phyloP scores from a whole-genome alignment of 495 filamentous ascomycete species.

The Daldinia loculata region DNA sequence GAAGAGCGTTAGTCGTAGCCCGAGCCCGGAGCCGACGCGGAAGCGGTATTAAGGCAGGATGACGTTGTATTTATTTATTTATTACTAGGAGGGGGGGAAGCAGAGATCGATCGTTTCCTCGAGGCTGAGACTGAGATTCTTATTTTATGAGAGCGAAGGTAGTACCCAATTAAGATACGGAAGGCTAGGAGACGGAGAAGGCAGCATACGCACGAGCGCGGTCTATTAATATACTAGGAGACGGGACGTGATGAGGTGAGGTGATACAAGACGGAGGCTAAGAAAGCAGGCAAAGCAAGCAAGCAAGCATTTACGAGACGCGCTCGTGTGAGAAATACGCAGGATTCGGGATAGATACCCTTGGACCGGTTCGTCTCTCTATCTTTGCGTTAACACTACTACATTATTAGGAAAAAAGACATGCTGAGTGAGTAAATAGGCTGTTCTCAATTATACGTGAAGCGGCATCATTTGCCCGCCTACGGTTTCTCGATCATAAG shows the following conservation, averaged over 20 bases:
- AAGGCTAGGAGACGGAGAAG: too few relatives aligned
- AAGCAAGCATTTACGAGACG: neutral
- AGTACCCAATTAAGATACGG: too few relatives aligned
- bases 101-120: too few relatives aligned
- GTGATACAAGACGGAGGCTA: neutral
- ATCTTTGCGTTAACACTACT: neutral
- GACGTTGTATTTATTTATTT: neutral
- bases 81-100: too few relatives aligned
- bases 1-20: constrained; percentile 77
- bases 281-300: neutral
- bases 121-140: too few relatives aligned
- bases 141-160: too few relatives aligned
- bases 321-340: neutral
- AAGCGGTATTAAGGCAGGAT: constrained; percentile 63
- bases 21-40: constrained; percentile 78
- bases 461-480: neutral
- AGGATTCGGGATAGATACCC: constrained; percentile 3
- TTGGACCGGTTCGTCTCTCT: neutral
- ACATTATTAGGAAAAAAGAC: neutral
- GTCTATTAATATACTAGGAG: neutral
- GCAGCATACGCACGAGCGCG: neutral
- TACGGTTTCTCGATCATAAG: neutral
- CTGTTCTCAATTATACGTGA: neutral
- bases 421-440: constrained; percentile 1
- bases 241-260: neutral